A percentile compares a stretch with the other conserved stretches of the same genome.
These are phyloP conservation scores for Mortierella sp. DNA, from an alignment of 371 early-diverging fungal genomes.

Conservation along the genomic window DNA sequence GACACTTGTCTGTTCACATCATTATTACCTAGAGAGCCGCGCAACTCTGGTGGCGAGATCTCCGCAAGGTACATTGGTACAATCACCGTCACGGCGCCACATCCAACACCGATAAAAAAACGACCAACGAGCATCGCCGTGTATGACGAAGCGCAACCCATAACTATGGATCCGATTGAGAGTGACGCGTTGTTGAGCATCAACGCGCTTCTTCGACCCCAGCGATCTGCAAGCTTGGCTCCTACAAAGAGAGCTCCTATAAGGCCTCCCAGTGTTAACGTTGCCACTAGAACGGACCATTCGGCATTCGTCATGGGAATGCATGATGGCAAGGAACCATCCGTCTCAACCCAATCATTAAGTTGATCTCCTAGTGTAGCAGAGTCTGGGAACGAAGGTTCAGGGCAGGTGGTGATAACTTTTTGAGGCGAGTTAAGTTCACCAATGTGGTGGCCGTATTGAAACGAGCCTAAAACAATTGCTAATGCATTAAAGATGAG, in stretches of 20 bases:
- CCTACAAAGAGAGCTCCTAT: conserved; percentile 82
- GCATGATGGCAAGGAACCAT: conserved; percentile 70
- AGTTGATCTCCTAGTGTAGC: neutral
- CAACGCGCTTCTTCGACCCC: conserved; percentile 82
- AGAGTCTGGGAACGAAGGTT: conserved; percentile 21
- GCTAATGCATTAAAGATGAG: conserved; percentile 52
- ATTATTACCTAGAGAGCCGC: conserved; percentile 78
- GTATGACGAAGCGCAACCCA: conserved; percentile 70
- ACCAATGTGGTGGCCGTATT: conserved; percentile 88
- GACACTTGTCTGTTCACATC: neutral
- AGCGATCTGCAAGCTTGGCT: conserved; percentile 74
- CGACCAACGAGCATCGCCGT: conserved; percentile 78
- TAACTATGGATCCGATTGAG: conserved; percentile 72
- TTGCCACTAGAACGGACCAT: conserved; percentile 79
- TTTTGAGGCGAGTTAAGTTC: conserved; percentile 84
- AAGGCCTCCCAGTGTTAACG: conserved; percentile 85
- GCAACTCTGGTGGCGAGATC: conserved; percentile 78
- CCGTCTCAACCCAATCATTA: conserved; percentile 26
- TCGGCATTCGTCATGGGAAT: conserved; percentile 85
- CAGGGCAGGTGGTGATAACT: conserved; percentile 75
- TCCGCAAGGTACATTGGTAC: conserved; percentile 91
- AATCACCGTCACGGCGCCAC: conserved; percentile 85
- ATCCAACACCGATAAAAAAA: conserved; percentile 87
- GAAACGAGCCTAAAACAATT: conserved; percentile 71
- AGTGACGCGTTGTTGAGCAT: conserved; percentile 74